phyloP scores from a whole-genome alignment of 306 rosid species.

The Trichosanthes cucumerina region DNA sequence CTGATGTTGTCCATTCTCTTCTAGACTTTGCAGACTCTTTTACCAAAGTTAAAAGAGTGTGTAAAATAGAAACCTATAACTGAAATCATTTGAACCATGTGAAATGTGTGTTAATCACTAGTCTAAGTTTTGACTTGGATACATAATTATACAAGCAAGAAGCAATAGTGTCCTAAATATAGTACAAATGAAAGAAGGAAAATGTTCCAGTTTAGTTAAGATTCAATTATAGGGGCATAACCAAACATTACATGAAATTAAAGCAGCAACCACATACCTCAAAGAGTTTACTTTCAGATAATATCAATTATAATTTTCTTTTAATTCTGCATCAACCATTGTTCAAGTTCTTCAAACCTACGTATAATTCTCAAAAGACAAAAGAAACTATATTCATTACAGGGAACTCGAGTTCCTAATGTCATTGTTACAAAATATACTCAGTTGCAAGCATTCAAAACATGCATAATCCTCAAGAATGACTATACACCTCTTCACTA shows the following conservation, averaged over 20 bases:
- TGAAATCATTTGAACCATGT: background rate
- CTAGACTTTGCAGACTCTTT: too few relatives aligned
- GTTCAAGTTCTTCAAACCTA: background rate
- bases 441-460: background rate
- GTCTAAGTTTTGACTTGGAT: background rate
- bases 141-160: background rate
- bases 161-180: background rate
- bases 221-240: background rate
- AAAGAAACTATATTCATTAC: background rate
- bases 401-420: background rate
- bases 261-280: background rate
- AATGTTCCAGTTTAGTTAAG: background rate
- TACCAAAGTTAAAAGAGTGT: too few relatives aligned
- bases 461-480: background rate
- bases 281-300: background rate
- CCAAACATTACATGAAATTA: too few relatives aligned
- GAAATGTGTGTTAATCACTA: background rate
- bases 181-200: background rate
- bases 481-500: conserved; percentile 7
- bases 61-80: too few relatives aligned
- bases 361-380: background rate
- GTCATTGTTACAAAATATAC: conserved; percentile 4
- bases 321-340: background rate
- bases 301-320: background rate
- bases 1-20: too few relatives aligned